A percentile compares a stretch with the other conserved stretches of the same genome.
Evolutionary conservation across 129 eudicot genomes (phyloP).

Genomic region (Artemisia argyi): DNA sequence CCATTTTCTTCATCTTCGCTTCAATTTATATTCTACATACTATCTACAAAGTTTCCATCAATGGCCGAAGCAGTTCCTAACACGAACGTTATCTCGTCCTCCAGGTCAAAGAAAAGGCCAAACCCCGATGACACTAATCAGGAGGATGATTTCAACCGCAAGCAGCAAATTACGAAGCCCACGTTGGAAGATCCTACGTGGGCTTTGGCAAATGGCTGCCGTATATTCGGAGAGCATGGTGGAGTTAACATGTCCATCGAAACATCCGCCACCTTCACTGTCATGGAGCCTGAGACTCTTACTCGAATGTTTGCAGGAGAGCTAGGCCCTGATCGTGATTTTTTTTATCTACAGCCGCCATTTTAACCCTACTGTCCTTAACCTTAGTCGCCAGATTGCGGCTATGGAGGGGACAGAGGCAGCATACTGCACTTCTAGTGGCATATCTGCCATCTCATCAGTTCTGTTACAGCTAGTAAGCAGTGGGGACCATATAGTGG

Average conservation of each 20-base stretch:
- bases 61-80: slow-evolving; percentile 37
- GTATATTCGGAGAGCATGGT: slow-evolving; percentile 72
- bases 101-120: slow-evolving; percentile 45
- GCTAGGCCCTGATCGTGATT: slow-evolving; percentile 61
- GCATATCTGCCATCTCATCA: slow-evolving; percentile 67
- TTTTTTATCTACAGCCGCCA: slow-evolving; percentile 75
- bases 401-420: slow-evolving; percentile 73
- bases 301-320: slow-evolving; percentile 70
- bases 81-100: slow-evolving; percentile 11
- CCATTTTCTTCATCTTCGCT: neutral
- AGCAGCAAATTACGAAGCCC: slow-evolving; percentile 27
- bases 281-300: slow-evolving; percentile 75
- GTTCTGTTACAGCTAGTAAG: slow-evolving; percentile 53
- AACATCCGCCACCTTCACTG: slow-evolving; percentile 80
- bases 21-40: neutral
- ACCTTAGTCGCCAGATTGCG: slow-evolving; percentile 75
- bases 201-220: slow-evolving; percentile 58
- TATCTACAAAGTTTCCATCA: neutral
- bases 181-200: slow-evolving; percentile 46
- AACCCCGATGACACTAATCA: slow-evolving; percentile 32
- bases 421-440: slow-evolving; percentile 74
- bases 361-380: slow-evolving; percentile 65
- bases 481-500: slow-evolving; percentile 57
- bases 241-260: slow-evolving; percentile 84
- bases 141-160: neutral